Conservation (phyloP, 164 flowering plant species). For the Macadamia tetraphylla region DNA sequence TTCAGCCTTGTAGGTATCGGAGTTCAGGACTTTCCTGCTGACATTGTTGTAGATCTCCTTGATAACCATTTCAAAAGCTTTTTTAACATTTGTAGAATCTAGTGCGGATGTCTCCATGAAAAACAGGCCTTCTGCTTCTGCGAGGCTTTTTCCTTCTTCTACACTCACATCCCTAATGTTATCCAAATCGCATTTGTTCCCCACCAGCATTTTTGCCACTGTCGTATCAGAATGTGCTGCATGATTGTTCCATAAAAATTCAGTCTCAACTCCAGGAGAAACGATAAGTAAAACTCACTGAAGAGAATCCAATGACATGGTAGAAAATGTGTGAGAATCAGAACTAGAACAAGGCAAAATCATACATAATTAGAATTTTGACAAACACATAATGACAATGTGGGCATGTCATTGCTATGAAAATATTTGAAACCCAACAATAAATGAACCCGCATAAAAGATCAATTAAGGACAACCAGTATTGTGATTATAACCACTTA, state of each 20-base stretch:
- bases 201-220: slow-evolving; percentile 38
- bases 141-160: slow-evolving; percentile 41
- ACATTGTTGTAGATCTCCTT: slow-evolving; percentile 37
- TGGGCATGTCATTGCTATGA: neutral
- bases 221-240: slow-evolving; percentile 55
- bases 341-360: neutral
- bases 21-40: slow-evolving; percentile 41
- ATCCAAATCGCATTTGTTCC: slow-evolving; percentile 38
- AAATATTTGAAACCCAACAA: neutral
- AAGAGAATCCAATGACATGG: neutral
- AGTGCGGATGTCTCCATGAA: slow-evolving; percentile 47
- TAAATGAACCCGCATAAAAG: neutral
- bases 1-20: slow-evolving; percentile 37
- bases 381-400: neutral
- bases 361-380: neutral
- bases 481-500: neutral
- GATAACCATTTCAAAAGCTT: slow-evolving; percentile 41
- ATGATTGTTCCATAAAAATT: slow-evolving; percentile 6
- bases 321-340: neutral
- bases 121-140: slow-evolving; percentile 42
- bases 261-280: neutral
- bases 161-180: slow-evolving; percentile 37
- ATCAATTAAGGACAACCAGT: neutral
- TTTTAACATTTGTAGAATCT: slow-evolving; percentile 38
- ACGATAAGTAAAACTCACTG: neutral